These are phyloP conservation scores for Xylaria bambusicola DNA, from an alignment of 495 filamentous ascomycete species.

Conservation along the genomic window DNA sequence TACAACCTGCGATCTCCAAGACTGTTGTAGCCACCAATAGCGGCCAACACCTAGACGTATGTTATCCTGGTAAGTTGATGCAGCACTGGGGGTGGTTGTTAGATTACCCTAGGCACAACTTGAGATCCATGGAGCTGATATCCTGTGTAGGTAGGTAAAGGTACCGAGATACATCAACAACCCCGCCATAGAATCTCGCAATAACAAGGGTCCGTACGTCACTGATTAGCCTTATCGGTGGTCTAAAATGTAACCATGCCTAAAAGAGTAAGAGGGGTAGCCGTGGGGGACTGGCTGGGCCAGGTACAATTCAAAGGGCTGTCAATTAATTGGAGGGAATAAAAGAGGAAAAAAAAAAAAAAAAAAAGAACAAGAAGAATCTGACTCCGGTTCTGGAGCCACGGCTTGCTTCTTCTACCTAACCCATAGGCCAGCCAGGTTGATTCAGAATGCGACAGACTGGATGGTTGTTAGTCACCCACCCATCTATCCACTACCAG, in stretches of 20 bases:
- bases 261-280: conserved; percentile 32
- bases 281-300: conserved; percentile 18
- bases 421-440: too few relatives aligned
- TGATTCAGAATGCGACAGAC: background rate
- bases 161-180: background rate
- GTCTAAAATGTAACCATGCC: background rate
- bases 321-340: background rate
- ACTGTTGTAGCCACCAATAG: too few relatives aligned
- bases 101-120: too few relatives aligned
- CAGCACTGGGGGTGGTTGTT: background rate
- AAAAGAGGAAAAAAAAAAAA: background rate
- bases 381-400: conserved; percentile 12
- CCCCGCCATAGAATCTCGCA: conserved; percentile 4
- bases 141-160: background rate
- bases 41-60: too few relatives aligned
- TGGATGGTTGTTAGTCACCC: conserved; percentile 3
- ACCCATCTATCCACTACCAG: background rate
- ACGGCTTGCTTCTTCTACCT: background rate
- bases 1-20: too few relatives aligned
- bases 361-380: background rate
- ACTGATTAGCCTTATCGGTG: conserved; percentile 5
- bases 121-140: too few relatives aligned
- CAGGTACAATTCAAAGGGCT: conserved; percentile 3
- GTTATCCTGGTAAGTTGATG: background rate
- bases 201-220: conserved; percentile 5